Conservation (phyloP, 2,329 filamentous ascomycete genomes). For the Bretziella fagacearum region DNA sequence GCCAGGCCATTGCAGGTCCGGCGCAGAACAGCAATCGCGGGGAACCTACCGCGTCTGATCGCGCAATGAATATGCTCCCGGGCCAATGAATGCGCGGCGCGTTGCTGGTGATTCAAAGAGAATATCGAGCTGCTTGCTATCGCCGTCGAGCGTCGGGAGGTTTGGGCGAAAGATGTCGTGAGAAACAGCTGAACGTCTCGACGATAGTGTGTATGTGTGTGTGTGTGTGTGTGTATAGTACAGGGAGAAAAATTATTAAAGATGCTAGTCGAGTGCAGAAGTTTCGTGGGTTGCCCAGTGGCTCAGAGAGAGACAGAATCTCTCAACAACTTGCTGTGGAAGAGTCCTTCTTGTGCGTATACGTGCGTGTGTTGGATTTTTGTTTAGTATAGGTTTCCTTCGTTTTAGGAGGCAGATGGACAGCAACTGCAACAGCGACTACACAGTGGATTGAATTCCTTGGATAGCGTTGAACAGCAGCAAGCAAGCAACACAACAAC, state of each 20-base stretch:
- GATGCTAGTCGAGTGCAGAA: neutral
- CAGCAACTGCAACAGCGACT: neutral
- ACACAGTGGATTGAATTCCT: too few species aligned
- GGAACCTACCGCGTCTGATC: conserved; percentile 2
- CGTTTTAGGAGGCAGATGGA: neutral
- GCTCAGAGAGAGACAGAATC: neutral
- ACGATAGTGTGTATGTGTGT: too few species aligned
- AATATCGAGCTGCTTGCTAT: too few species aligned
- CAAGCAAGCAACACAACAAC: neutral
- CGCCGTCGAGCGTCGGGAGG: too few species aligned
- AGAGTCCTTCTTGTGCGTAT: too few species aligned
- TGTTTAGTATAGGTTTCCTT: neutral
- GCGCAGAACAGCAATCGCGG: neutral
- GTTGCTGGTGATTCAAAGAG: too few species aligned
- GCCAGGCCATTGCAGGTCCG: neutral
- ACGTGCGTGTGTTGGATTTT: neutral
- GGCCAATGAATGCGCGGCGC: neutral
- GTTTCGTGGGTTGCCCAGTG: neutral
- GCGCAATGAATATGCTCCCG: neutral
- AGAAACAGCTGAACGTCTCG: too few species aligned
- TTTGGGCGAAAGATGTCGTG: too few species aligned
- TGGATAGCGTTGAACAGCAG: neutral
- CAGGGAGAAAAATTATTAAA: neutral
- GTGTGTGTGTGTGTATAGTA: too few species aligned
- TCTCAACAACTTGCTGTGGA: too few species aligned